Evolutionary conservation across 1,139 yeast species (phyloP), one percentile per base, ranked within the genome.

Genomic region (Hemisphaericaspora subhashii): DNA sequence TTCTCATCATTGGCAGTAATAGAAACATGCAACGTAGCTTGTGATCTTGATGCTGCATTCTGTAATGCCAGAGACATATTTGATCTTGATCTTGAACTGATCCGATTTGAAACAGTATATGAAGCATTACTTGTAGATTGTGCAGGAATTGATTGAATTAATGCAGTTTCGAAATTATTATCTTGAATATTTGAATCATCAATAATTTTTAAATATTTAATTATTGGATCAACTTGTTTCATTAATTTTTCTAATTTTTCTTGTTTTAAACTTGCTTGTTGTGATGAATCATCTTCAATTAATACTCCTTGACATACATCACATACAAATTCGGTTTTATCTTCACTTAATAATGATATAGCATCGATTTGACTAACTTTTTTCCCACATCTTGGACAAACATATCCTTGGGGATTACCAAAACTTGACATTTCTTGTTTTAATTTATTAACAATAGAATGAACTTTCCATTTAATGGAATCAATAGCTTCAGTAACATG

Each of bases 401-500:
- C 75, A 57, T 86, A 92, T 1, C 98, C 98, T 54, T 90, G 96
- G 1, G 98, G 95, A 49, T 88, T 92, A 16, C 92, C 84, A 53
- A 84, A 87, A 49, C 79, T 79, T 27, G 72, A 83, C 68, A 92
- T 77, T 55, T 89, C 95, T 47, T 85, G 87, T 57, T 87, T 87
- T 42, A 90, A 72, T 42, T 73, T 64, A 50, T 82, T 83, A 11
- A 88, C 98, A 30, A 94, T 75, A 32, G 86, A 78, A 58, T 92
- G 97, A 45, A 92, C 87, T 57, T 90, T 89, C 98, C 97, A 94
- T 62, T 94, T 92, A 57, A 92, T 82, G 12, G 97, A 81, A 64
- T 92, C 98, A 34, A 94, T 86, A 1, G 98, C 95, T 57, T 89
- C 96, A 2, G 97, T 88, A 57, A 79, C 81, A 55, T 88, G 96